Conservation (phyloP, 2,329 filamentous ascomycete species). For the Bipolaris sorokiniana region DNA sequence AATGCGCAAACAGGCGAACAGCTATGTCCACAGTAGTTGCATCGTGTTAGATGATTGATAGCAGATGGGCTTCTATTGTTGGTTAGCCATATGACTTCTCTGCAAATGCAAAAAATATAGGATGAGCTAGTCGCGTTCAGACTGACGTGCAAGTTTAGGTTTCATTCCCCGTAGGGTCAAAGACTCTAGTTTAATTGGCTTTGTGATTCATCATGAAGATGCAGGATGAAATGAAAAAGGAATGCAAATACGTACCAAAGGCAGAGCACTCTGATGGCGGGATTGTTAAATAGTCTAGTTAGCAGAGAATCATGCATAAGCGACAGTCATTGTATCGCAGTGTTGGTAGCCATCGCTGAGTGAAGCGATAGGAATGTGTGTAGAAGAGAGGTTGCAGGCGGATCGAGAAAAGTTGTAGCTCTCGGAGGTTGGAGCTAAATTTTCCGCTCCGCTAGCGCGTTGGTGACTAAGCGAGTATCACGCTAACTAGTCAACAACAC, state of each 20-base stretch:
- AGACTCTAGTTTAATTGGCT: constrained; percentile 55
- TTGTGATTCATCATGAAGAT: constrained; percentile 50
- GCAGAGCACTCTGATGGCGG: constrained; percentile 3
- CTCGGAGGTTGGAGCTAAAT: constrained; percentile 25
- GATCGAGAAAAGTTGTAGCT: constrained; percentile 21
- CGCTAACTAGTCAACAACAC: not conserved
- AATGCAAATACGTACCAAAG: constrained; percentile 22
- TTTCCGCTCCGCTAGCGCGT: constrained; percentile 28
- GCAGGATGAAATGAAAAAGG: constrained; percentile 8
- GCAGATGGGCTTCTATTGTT: not conserved
- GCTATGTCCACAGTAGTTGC: not conserved
- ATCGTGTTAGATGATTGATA: not conserved
- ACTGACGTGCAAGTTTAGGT: constrained; percentile 54
- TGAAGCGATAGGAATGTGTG: constrained; percentile 12
- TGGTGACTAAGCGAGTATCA: constrained; percentile 15
- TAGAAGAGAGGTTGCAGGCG: constrained; percentile 11
- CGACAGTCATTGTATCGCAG: constrained; percentile 1
- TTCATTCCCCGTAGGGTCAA: constrained; percentile 54
- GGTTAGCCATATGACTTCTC: constrained; percentile 22
- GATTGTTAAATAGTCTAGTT: not conserved
- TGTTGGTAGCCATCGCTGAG: constrained; percentile 9
- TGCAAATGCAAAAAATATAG: not conserved
- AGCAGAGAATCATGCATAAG: not conserved
- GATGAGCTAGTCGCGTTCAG: constrained; percentile 39
- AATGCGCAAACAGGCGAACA: no score